phyloP scores from a whole-genome alignment of 2,329 filamentous ascomycete genomes.

The Nannizziopsis barbatae region DNA sequence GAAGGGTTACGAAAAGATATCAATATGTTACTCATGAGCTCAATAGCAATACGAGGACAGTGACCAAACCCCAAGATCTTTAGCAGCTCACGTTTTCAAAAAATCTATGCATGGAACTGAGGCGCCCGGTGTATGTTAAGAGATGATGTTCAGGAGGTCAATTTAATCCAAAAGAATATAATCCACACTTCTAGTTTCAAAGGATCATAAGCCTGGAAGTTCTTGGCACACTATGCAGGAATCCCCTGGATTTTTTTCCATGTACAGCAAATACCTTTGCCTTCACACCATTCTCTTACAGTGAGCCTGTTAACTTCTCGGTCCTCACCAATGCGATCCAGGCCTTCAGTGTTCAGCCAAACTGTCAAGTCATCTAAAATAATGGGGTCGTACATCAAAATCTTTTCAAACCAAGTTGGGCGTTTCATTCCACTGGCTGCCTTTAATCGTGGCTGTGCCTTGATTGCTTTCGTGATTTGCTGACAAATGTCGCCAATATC shows the following conservation, averaged over 20 bases:
- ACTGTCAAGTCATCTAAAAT: slow-evolving; percentile 70
- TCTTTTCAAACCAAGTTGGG: slow-evolving; percentile 78
- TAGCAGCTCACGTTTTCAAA: not conserved
- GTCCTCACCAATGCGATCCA: slow-evolving; percentile 54
- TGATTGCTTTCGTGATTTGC: slow-evolving; percentile 41
- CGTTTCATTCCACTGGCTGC: slow-evolving; percentile 30
- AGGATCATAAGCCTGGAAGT: too few relatives aligned
- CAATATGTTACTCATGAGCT: slow-evolving; percentile 59
- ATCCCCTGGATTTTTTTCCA: slow-evolving; percentile 44
- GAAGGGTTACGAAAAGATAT: slow-evolving; percentile 37
- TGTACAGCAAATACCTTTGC: slow-evolving; percentile 72
- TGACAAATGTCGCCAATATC: slow-evolving; percentile 28
- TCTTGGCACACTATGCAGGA: too few relatives aligned
- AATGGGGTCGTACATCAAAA: slow-evolving; percentile 85
- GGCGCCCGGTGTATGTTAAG: not conserved
- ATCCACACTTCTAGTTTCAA: too few relatives aligned
- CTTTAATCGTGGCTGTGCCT: slow-evolving; percentile 27
- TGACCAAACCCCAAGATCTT: too few relatives aligned
- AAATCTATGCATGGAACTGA: not conserved
- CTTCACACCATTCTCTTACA: slow-evolving; percentile 84
- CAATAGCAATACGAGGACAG: slow-evolving; percentile 62
- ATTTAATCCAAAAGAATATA: too few relatives aligned
- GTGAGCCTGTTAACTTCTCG: slow-evolving; percentile 51
- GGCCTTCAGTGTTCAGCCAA: slow-evolving; percentile 67
- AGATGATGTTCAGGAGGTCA: too few relatives aligned